These are phyloP conservation scores for Allium fistulosum DNA, from an alignment of 106 monocot genomes.

Conservation along the genomic window DNA sequence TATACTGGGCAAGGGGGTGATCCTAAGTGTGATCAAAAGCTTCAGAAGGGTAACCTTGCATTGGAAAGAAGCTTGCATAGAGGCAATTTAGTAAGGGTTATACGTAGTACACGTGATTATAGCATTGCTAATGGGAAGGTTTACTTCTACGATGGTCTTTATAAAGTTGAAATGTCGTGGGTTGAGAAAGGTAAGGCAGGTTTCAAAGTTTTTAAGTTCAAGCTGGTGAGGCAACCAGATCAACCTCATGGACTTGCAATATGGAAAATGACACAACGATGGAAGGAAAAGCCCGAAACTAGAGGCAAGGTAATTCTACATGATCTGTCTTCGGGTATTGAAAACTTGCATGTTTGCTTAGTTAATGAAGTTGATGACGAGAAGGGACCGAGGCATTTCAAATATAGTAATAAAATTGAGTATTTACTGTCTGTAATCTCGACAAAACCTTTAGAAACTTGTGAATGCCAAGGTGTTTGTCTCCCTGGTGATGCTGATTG, in stretches of 20 bases:
- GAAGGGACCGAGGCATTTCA: constrained; percentile 43
- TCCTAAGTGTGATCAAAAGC: constrained; percentile 51
- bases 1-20: constrained; percentile 68
- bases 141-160: constrained; percentile 83
- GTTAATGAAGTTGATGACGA: constrained; percentile 70
- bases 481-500: constrained; percentile 49
- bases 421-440: constrained; percentile 13
- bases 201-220: constrained; percentile 68
- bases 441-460: constrained; percentile 29
- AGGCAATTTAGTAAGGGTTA: constrained; percentile 46
- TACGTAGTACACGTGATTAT: constrained; percentile 45
- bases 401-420: constrained; percentile 31
- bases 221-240: constrained; percentile 45
- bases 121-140: constrained; percentile 30
- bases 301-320: constrained; percentile 39
- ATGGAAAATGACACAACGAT: constrained; percentile 58
- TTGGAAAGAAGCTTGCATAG: constrained; percentile 57
- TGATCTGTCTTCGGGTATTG: constrained; percentile 53
- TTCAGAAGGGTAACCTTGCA: constrained; percentile 80
- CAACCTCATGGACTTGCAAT: constrained; percentile 54
- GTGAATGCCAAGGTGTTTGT: constrained; percentile 49
- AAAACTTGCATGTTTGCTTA: constrained; percentile 53
- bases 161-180: constrained; percentile 57
- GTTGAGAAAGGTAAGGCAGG: constrained; percentile 56
- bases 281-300: constrained; percentile 44